phyloP scores from a whole-genome alignment of 1,139 yeast genomes.

The Geotrichum australiense region DNA sequence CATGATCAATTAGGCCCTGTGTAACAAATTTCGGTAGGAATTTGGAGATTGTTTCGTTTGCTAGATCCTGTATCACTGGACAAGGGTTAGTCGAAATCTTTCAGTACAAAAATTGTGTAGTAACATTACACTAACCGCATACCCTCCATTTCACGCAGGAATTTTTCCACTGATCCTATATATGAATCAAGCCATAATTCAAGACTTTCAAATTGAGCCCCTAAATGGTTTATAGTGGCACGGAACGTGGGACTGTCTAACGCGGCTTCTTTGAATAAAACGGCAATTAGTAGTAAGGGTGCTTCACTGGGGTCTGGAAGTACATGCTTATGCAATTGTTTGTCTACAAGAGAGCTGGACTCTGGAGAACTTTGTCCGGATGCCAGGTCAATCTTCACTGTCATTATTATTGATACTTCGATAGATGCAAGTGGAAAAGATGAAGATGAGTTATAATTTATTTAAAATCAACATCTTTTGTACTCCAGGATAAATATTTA shows the following conservation, averaged over 20 bases:
- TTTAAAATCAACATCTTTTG: too few relatives aligned
- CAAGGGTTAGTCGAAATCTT: neutral
- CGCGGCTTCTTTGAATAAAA: slow-evolving; percentile 61
- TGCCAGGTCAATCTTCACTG: too few relatives aligned
- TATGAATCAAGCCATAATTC: slow-evolving; percentile 67
- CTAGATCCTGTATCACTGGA: slow-evolving; percentile 33
- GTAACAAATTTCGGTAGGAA: slow-evolving; percentile 50
- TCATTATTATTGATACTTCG: too few relatives aligned
- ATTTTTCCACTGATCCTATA: slow-evolving; percentile 45
- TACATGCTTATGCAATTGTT: too few relatives aligned
- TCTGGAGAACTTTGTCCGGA: too few relatives aligned
- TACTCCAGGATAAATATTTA: too few relatives aligned
- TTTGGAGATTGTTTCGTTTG: slow-evolving; percentile 33
- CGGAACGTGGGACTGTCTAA: slow-evolving; percentile 22
- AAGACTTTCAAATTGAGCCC: slow-evolving; percentile 55
- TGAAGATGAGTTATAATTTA: too few relatives aligned
- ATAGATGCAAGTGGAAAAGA: too few relatives aligned
- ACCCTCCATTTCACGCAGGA: slow-evolving; percentile 51
- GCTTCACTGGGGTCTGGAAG: too few relatives aligned
- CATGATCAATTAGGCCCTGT: slow-evolving; percentile 68
- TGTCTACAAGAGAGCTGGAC: too few relatives aligned
- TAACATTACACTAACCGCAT: slow-evolving; percentile 12
- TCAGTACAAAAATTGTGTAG: neutral
- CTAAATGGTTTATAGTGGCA: slow-evolving; percentile 59
- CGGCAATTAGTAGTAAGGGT: slow-evolving; percentile 39